A percentile compares a stretch with the other conserved stretches of the same genome.
Evolutionary conservation across 1,284 basidiomycete genomes (phyloP).

Genomic region (Vanrija sp.): DNA sequence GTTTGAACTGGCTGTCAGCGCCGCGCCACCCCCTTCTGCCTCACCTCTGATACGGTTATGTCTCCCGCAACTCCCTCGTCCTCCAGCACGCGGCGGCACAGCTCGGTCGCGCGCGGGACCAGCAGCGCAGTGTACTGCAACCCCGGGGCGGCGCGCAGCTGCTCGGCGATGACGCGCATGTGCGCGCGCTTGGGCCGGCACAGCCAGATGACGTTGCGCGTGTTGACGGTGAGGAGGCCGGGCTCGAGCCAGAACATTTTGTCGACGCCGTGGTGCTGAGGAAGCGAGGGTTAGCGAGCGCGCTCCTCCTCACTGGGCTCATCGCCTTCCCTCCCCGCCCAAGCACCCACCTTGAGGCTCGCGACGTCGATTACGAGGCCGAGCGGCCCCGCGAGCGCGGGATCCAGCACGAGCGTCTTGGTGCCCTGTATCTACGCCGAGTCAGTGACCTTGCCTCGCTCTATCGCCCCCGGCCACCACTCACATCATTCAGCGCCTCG

Average conservation of each 20-base stretch:
- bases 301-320: neutral
- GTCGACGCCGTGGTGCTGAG: constrained; percentile 92
- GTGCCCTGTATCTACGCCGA: constrained; percentile 72
- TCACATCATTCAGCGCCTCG: constrained; percentile 74
- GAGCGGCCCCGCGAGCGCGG: constrained; percentile 81
- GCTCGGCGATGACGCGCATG: constrained; percentile 78
- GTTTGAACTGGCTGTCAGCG: constrained; percentile 59
- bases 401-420: constrained; percentile 92
- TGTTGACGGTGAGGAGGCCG: constrained; percentile 74
- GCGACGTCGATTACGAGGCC: constrained; percentile 90
- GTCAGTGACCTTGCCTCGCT: neutral
- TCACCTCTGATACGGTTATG: constrained; percentile 65
- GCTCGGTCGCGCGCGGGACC: constrained; percentile 79
- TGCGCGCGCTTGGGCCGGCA: constrained; percentile 81
- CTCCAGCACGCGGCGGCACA: constrained; percentile 77
- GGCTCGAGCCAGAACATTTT: constrained; percentile 99
- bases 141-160: constrained; percentile 15
- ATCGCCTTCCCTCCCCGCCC: neutral
- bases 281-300: neutral
- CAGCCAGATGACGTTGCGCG: constrained; percentile 88
- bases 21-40: neutral
- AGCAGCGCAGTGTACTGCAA: constrained; percentile 77
- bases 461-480: constrained; percentile 23
- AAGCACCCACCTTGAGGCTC: constrained; percentile 68
- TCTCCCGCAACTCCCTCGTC: constrained; percentile 91